Evolutionary conservation across 75 land plant genomes (phyloP).

Genomic region (Ceratopteris richardii): DNA sequence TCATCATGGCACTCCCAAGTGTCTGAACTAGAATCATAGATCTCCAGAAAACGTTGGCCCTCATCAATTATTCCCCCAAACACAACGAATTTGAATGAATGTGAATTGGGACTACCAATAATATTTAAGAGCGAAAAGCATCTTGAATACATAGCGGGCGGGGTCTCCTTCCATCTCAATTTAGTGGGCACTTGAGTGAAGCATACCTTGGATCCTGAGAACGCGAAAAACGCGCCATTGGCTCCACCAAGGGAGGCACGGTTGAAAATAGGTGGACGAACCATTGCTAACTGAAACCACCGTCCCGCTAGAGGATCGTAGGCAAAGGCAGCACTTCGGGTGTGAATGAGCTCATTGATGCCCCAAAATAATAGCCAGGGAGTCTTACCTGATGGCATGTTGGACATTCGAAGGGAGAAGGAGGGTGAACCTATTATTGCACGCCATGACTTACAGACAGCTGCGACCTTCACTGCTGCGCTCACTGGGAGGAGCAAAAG

Average conservation of each 20-base stretch:
- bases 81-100: conserved; percentile 28
- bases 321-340: conserved; percentile 48
- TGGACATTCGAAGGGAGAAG: conserved; percentile 23
- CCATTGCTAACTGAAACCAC: conserved; percentile 38
- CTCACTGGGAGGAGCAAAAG: conserved; percentile 44
- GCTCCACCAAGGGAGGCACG: conserved; percentile 23
- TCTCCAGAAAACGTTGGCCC: conserved; percentile 45
- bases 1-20: conserved; percentile 47
- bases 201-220: conserved; percentile 18
- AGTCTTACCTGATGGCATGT: conserved; percentile 8
- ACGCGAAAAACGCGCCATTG: conserved; percentile 29
- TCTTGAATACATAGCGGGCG: conserved; percentile 38
- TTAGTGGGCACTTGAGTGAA: conserved; percentile 20
- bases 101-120: not conserved
- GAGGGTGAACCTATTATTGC: conserved; percentile 24
- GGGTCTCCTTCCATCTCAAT: conserved; percentile 29
- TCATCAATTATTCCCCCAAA: conserved; percentile 48
- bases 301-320: conserved; percentile 42
- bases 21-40: conserved; percentile 39
- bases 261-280: conserved; percentile 7
- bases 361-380: conserved; percentile 59
- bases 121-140: conserved; percentile 46
- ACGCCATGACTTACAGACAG: conserved; percentile 60
- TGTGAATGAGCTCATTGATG: conserved; percentile 36
- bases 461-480: conserved; percentile 23